A percentile compares a stretch with the other conserved stretches of the same genome.
phyloP scores from a whole-genome alignment of 1,284 basidiomycete species.

The Tilletia horrida region DNA sequence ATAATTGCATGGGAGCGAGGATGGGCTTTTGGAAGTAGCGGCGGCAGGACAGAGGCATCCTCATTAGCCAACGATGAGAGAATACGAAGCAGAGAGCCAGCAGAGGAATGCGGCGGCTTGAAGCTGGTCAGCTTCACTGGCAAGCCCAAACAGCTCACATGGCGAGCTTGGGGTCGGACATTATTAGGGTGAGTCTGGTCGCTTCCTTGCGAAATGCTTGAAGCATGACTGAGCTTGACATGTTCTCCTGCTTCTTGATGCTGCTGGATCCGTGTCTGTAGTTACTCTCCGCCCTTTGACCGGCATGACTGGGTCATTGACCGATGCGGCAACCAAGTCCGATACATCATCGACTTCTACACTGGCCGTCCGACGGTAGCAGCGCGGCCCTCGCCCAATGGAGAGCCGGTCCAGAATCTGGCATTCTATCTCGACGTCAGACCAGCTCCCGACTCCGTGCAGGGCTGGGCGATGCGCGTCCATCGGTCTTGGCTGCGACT shows the following conservation, averaged over 20 bases:
- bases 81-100: slow-evolving; percentile 56
- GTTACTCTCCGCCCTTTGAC: slow-evolving; percentile 91
- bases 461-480: slow-evolving; percentile 72
- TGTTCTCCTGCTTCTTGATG: too few relatives aligned
- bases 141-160: slow-evolving; percentile 60
- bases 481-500: slow-evolving; percentile 24
- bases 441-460: slow-evolving; percentile 86
- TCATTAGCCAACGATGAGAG: neutral
- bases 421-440: slow-evolving; percentile 91
- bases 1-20: slow-evolving; percentile 78
- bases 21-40: neutral
- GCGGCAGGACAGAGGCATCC: neutral
- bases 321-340: slow-evolving; percentile 76
- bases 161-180: slow-evolving; percentile 76
- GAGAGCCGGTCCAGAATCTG: slow-evolving; percentile 26
- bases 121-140: slow-evolving; percentile 77
- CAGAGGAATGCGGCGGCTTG: slow-evolving; percentile 74
- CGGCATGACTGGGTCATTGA: slow-evolving; percentile 96
- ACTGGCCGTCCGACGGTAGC: slow-evolving; percentile 64
- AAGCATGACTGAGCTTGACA: too few relatives aligned
- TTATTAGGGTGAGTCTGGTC: slow-evolving; percentile 73
- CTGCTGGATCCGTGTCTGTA: slow-evolving; percentile 12
- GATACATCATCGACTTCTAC: slow-evolving; percentile 99
- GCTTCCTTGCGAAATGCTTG: too few relatives aligned
- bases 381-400: slow-evolving; percentile 6